Base-by-base conservation (phyloP, 371 early-diverging fungal species). In the Choanephora cucurbitarum region DNA sequence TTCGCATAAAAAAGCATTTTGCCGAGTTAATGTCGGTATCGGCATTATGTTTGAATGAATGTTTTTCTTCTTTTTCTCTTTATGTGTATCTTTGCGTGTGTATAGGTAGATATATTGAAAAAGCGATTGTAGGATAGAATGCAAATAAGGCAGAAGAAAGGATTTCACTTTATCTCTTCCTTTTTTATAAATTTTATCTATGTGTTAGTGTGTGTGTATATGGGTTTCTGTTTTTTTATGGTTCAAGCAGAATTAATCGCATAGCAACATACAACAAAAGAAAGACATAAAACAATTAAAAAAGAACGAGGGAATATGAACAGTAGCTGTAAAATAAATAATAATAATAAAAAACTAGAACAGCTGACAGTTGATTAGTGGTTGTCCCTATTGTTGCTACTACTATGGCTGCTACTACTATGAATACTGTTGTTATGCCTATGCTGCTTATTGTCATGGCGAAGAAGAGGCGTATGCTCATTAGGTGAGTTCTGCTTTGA, bases 1-100 rank as follows among this genome's bases (percentile, higher is more conserved):
- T 53, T 59, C 60, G 40, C 52, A 19, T 43, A 48, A 31, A 53
- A 59, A 59, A 18, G 60, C 60, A 52, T 59, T 53, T 59, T 59
- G 60, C 32, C 60, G 52, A 43, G 48, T 53, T 53, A 59, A 48
- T 48, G 43, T 48, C 19, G 56, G 47, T 50, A 18, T 37, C 34
- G 58, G 44, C 58, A 57, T 50, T 5, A 49, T 21, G 10, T 19
- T 19, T 17, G 6, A 14, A n/a, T n/a, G n/a, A n/a, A n/a, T n/a
- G n/a, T n/a, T n/a, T n/a, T n/a, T n/a, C n/a, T n/a, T 32, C 28
- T 33, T 44, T 21, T 33, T 52, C 44, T 44, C 33, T 31, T 44
- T 52, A 19, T 52, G 43, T 44, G 43, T 44, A 13, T 43, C 15
- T 33, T 32, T 52, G 43, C 18, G 6, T 50, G 15, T n/a, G 24